Conservation (phyloP, 2,329 filamentous ascomycete species). For the Coleophoma crateriformis region DNA sequence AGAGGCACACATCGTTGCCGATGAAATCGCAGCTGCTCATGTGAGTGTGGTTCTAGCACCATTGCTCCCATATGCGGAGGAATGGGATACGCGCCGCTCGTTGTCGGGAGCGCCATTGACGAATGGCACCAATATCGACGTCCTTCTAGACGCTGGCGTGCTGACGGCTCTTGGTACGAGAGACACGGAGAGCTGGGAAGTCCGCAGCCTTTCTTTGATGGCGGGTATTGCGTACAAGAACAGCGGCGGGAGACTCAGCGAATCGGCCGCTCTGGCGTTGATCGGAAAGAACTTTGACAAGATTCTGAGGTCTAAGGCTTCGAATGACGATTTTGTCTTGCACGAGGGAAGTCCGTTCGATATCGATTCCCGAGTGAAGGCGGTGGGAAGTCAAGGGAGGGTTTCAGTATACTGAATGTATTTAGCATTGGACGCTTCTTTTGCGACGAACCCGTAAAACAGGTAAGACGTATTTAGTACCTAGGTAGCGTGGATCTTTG, state of each 20-base stretch:
- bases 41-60: constrained; percentile 58
- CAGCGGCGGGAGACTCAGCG: constrained; percentile 44
- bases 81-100: constrained; percentile 58
- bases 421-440: too few relatives aligned
- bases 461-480: too few relatives aligned
- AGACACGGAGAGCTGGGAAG: constrained; percentile 49
- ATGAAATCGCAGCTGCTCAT: constrained; percentile 47
- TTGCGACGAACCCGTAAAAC: too few relatives aligned
- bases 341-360: constrained; percentile 59
- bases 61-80: constrained; percentile 45
- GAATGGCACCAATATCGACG: constrained; percentile 56
- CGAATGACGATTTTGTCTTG: constrained; percentile 49
- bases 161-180: constrained; percentile 50
- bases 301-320: constrained; percentile 42
- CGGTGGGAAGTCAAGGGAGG: constrained; percentile 12
- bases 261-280: constrained; percentile 50
- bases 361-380: constrained; percentile 49
- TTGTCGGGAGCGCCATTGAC: constrained; percentile 61
- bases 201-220: constrained; percentile 52
- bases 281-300: constrained; percentile 52
- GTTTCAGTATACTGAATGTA: neutral
- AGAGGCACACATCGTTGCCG: constrained; percentile 55
- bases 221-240: constrained; percentile 57
- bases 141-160: constrained; percentile 53
- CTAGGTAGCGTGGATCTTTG: too few relatives aligned